Evolutionary conservation across 2,329 filamentous ascomycete species (phyloP).

Genomic region (Fusarium coffeatum): DNA sequence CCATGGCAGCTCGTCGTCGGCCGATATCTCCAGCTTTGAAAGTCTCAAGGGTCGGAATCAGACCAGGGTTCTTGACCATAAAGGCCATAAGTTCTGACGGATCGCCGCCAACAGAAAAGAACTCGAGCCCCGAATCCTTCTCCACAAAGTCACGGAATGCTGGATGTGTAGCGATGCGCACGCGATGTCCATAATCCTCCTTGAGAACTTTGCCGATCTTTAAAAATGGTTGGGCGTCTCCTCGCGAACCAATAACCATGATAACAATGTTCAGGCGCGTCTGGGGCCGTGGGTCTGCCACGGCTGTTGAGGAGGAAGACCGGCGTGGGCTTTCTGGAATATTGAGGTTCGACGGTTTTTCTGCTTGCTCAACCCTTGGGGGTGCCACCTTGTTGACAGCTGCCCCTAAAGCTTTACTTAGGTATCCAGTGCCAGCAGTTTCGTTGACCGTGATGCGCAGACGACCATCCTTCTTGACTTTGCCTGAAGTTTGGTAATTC

Average conservation of each 20-base stretch:
- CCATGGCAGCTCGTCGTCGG: constrained; percentile 75
- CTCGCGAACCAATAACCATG: constrained; percentile 84
- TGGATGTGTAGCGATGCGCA: constrained; percentile 82
- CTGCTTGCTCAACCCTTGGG: constrained; percentile 3
- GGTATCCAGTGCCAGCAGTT: constrained; percentile 74
- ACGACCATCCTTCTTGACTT: constrained; percentile 75
- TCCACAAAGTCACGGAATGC: constrained; percentile 81
- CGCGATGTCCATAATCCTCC: constrained; percentile 77
- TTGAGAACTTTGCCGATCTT: constrained; percentile 78
- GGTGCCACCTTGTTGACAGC: constrained; percentile 60
- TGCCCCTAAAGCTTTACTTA: constrained; percentile 78
- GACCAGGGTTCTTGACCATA: constrained; percentile 86
- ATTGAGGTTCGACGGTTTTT: constrained; percentile 18
- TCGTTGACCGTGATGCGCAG: constrained; percentile 79
- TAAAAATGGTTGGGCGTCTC: constrained; percentile 84
- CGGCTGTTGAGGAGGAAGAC: constrained; percentile 50
- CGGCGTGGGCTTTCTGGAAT: constrained; percentile 30
- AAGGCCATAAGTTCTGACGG: constrained; percentile 87
- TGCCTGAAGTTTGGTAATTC: constrained; percentile 72
- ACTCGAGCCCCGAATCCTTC: constrained; percentile 78
- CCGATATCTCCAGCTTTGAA: constrained; percentile 80
- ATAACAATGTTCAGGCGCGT: constrained; percentile 80
- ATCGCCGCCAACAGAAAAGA: constrained; percentile 83
- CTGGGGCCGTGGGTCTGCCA: constrained; percentile 48
- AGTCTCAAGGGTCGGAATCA: constrained; percentile 79